A percentile compares a stretch with the other conserved stretches of the same genome.
Evolutionary conservation across 1,139 yeast genomes (phyloP).

Genomic region (Pichia sp.): DNA sequence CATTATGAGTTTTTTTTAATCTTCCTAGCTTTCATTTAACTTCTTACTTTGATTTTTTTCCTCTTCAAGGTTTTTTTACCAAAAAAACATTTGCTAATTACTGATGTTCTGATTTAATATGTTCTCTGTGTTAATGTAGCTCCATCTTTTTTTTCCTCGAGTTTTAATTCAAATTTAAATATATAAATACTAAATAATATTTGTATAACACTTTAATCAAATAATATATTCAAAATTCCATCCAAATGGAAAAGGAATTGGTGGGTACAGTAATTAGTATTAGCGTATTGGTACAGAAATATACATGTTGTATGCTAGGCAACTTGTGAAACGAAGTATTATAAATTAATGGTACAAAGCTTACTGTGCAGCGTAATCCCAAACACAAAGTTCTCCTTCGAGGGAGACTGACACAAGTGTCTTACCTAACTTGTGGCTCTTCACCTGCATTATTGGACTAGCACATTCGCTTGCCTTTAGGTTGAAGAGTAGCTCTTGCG

Average conservation of each 20-base stretch:
- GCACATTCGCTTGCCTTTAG: conserved; percentile 19
- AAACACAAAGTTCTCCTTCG: conserved; percentile 38
- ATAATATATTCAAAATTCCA: background rate
- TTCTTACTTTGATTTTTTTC: background rate
- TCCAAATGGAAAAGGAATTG: background rate
- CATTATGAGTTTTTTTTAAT: conserved; percentile 3
- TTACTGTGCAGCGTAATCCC: conserved; percentile 28
- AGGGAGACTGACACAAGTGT: conserved; percentile 42
- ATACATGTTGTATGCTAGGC: background rate
- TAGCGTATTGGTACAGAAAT: background rate
- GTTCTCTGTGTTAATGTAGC: background rate
- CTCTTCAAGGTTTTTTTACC: background rate
- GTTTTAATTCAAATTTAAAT: background rate
- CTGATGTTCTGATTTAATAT: background rate
- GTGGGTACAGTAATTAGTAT: background rate
- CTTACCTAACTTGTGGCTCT: conserved; percentile 36
- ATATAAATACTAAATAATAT: background rate
- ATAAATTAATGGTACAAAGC: background rate
- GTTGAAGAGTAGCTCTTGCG: conserved; percentile 38
- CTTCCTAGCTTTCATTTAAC: background rate
- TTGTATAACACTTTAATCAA: background rate
- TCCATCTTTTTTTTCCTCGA: background rate
- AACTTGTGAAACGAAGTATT: background rate
- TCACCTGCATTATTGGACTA: conserved; percentile 44
- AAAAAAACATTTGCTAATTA: background rate